These are phyloP conservation scores for Sugiyamaella floridensis DNA, from an alignment of 805 yeast species.

Conservation along the genomic window DNA sequence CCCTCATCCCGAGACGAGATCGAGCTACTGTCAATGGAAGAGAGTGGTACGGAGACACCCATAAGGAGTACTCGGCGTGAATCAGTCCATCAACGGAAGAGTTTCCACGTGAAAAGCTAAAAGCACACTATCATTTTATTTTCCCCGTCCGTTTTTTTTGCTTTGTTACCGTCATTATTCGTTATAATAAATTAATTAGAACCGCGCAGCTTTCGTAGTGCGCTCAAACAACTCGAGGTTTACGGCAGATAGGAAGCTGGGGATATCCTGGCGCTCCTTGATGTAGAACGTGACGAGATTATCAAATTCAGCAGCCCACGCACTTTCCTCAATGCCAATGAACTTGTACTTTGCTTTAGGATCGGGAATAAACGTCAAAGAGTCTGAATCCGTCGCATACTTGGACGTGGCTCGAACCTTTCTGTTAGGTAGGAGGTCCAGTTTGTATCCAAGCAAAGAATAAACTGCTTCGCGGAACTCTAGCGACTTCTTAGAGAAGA, in stretches of 20 bases:
- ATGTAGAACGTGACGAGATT: constrained; percentile 62
- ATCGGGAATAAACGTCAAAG: constrained; percentile 47
- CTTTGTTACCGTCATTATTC: not conserved
- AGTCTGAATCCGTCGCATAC: constrained; percentile 36
- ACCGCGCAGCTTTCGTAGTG: constrained; percentile 20
- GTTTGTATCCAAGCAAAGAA: constrained; percentile 60
- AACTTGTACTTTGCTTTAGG: constrained; percentile 49
- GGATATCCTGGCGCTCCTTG: constrained; percentile 57
- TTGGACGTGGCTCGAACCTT: constrained; percentile 49
- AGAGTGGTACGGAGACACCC: not conserved
- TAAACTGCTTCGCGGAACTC: constrained; percentile 65
- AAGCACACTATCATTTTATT: no score
- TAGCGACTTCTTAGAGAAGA: constrained; percentile 57
- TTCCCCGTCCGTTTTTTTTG: not conserved
- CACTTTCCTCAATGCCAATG: constrained; percentile 26
- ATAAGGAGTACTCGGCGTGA: not conserved
- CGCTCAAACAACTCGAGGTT: constrained; percentile 58
- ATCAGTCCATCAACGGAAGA: not conserved
- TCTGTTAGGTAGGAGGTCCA: constrained; percentile 57
- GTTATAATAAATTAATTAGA: constrained; percentile 3
- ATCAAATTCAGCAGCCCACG: constrained; percentile 36
- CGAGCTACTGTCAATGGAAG: not conserved
- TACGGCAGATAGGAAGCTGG: constrained; percentile 71
- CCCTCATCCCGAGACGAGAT: not conserved
- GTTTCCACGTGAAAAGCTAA: not conserved